Evolutionary conservation across 192 early-diverging fungal species (phyloP).

Genomic region (Pilobolus umbonatus): DNA sequence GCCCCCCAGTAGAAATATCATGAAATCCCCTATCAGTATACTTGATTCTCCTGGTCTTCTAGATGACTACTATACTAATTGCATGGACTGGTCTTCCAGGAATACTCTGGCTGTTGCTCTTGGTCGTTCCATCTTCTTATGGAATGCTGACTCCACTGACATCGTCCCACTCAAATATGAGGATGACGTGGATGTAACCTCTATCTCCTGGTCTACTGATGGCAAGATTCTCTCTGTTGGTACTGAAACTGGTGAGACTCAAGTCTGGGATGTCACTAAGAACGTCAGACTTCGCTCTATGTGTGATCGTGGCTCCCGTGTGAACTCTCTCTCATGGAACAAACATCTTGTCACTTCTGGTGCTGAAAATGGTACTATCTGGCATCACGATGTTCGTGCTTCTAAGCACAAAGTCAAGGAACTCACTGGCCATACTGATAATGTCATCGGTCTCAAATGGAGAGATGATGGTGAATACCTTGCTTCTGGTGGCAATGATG

Average conservation of each 20-base stretch:
- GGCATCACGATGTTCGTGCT: slow-evolving; percentile 92
- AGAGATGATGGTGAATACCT: slow-evolving; percentile 68
- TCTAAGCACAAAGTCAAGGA: slow-evolving; percentile 75
- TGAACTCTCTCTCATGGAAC: slow-evolving; percentile 87
- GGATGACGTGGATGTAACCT: slow-evolving; percentile 59
- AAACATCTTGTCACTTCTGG: slow-evolving; percentile 78
- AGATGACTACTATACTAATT: slow-evolving; percentile 95
- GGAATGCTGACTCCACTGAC: slow-evolving; percentile 77
- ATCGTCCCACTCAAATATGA: slow-evolving; percentile 47
- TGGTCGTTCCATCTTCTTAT: slow-evolving; percentile 82
- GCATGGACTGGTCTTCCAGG: slow-evolving; percentile 84
- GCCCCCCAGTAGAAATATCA: slow-evolving; percentile 61
- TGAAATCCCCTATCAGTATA: slow-evolving; percentile 74
- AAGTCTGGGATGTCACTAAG: slow-evolving; percentile 87
- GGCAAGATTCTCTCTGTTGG: slow-evolving; percentile 69
- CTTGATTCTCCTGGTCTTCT: slow-evolving; percentile 85
- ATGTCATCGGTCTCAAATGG: slow-evolving; percentile 92
- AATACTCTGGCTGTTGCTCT: slow-evolving; percentile 88
- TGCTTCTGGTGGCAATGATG: slow-evolving; percentile 95
- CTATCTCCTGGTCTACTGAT: slow-evolving; percentile 72
- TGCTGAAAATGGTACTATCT: slow-evolving; percentile 85
- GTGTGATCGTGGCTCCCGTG: slow-evolving; percentile 71
- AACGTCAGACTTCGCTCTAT: slow-evolving; percentile 75
- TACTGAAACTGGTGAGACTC: slow-evolving; percentile 69
- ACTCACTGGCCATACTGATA: slow-evolving; percentile 63